Evolutionary conservation across 345 rosid genomes (phyloP).

Genomic region (Crucihimalaya himalaica): DNA sequence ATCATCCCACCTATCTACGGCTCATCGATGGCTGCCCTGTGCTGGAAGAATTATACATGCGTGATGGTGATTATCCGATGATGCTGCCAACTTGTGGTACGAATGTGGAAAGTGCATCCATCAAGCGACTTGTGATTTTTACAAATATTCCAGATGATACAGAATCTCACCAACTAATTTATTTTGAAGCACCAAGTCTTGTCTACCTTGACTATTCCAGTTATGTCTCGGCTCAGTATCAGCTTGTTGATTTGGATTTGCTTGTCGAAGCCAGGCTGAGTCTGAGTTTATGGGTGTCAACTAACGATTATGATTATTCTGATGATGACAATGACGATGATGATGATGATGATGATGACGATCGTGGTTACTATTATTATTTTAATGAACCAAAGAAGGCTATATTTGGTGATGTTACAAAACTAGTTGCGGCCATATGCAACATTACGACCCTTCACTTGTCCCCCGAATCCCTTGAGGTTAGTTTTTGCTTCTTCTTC

Average conservation of each 20-base stretch:
- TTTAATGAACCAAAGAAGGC: not conserved
- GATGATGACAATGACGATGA: not conserved
- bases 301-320: not conserved
- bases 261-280: not conserved
- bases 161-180: not conserved
- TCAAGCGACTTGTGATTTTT: not conserved
- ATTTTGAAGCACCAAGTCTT: not conserved
- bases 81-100: not conserved
- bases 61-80: not conserved
- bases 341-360: not conserved
- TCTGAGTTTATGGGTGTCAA: not conserved
- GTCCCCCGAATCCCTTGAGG: conserved; percentile 16
- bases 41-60: not conserved
- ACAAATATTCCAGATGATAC: not conserved
- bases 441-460: conserved; percentile 5
- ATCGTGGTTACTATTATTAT: too few relatives aligned
- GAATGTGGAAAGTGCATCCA: not conserved
- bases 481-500: not conserved
- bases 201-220: not conserved
- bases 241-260: not conserved
- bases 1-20: not conserved
- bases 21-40: not conserved
- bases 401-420: not conserved
- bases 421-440: not conserved
- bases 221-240: not conserved